These are phyloP conservation scores for Volvox reticuliferus DNA, from an alignment of 139 green algal species.

Conservation along the genomic window DNA sequence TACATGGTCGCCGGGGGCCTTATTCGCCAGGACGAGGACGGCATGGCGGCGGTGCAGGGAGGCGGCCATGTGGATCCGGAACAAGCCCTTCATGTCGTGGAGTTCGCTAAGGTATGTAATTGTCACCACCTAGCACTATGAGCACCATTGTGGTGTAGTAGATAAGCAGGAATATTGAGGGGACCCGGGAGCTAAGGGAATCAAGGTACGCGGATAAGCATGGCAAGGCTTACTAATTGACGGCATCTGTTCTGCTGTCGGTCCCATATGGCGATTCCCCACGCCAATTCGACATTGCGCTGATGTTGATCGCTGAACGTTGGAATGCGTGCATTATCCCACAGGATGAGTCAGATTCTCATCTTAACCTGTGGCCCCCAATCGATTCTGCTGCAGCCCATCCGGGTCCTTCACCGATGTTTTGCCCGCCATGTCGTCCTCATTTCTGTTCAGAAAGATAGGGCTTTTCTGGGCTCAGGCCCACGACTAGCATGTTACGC, in stretches of 20 bases:
- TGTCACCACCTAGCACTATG: background rate
- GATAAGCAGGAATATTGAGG: background rate
- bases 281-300: background rate
- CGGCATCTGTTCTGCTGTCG: no score
- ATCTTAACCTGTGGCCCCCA: no score
- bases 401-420: no score
- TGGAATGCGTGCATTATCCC: no score
- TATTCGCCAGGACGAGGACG: slow-evolving; percentile 16
- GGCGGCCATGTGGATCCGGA: background rate
- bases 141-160: background rate
- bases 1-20: slow-evolving; percentile 41
- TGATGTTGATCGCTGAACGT: no score
- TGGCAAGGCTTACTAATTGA: background rate
- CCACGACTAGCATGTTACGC: no score
- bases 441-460: no score
- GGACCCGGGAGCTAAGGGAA: background rate
- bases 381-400: no score
- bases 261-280: background rate
- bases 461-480: no score
- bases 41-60: slow-evolving; percentile 34
- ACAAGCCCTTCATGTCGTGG: background rate
- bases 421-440: no score
- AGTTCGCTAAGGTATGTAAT: slow-evolving; percentile 18
- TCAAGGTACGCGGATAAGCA: background rate
- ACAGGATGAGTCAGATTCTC: no score